These are phyloP conservation scores for Guyanaporus albipodus DNA, from an alignment of 768 basidiomycete species.

Conservation along the genomic window DNA sequence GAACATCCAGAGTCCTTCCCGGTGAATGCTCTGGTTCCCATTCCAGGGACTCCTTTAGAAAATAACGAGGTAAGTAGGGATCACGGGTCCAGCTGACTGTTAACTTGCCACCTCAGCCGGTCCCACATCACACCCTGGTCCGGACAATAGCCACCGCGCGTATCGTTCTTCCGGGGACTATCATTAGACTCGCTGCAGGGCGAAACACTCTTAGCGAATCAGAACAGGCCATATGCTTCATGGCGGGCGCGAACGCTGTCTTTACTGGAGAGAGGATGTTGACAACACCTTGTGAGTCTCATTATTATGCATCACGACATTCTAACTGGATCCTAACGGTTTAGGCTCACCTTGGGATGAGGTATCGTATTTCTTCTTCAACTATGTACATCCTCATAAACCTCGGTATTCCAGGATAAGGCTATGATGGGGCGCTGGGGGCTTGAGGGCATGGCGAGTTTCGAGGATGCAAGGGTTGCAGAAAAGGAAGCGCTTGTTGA, in stretches of 20 bases:
- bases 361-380: slow-evolving; percentile 34
- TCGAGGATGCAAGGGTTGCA: slow-evolving; percentile 66
- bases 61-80: slow-evolving; percentile 65
- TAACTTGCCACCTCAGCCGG: slow-evolving; percentile 47
- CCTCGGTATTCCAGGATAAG: slow-evolving; percentile 59
- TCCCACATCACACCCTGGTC: slow-evolving; percentile 78
- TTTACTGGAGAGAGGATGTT: slow-evolving; percentile 99
- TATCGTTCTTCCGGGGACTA: slow-evolving; percentile 85
- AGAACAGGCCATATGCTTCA: slow-evolving; percentile 97
- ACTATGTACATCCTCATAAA: neutral
- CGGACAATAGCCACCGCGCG: slow-evolving; percentile 95
- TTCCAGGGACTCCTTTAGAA: slow-evolving; percentile 90
- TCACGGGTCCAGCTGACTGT: neutral
- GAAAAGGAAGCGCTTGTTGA: slow-evolving; percentile 43
- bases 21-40: slow-evolving; percentile 95
- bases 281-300: slow-evolving; percentile 84
- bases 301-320: neutral
- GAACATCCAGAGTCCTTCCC: slow-evolving; percentile 99
- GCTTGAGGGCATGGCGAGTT: slow-evolving; percentile 85
- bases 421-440: slow-evolving; percentile 94
- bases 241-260: slow-evolving; percentile 97
- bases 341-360: slow-evolving; percentile 93
- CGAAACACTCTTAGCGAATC: slow-evolving; percentile 84
- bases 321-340: slow-evolving; percentile 7
- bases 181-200: slow-evolving; percentile 93